Evolutionary conservation across 1,139 yeast genomes (phyloP).

Genomic region (Yamadazyma taylorii): DNA sequence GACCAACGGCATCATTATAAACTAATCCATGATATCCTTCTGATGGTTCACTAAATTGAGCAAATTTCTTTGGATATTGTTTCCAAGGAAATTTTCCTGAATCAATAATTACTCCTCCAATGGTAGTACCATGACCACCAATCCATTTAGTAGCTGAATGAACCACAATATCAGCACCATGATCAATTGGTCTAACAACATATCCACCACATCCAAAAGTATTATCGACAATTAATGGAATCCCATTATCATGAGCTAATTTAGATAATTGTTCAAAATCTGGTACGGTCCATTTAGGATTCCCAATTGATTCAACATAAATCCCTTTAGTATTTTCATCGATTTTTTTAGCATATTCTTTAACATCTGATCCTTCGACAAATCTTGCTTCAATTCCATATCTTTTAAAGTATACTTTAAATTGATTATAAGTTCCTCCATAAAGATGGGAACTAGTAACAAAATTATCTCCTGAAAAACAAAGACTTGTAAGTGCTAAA

Average conservation of each 20-base stretch:
- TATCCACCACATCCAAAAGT: constrained; percentile 98
- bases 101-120: constrained; percentile 89
- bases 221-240: constrained; percentile 93
- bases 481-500: constrained; percentile 78
- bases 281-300: constrained; percentile 91
- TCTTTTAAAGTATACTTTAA: constrained; percentile 87
- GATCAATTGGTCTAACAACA: constrained; percentile 79
- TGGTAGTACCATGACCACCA: constrained; percentile 96
- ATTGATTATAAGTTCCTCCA: constrained; percentile 96
- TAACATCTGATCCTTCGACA: constrained; percentile 73
- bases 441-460: constrained; percentile 85
- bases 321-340: constrained; percentile 88
- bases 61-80: constrained; percentile 81
- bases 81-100: constrained; percentile 93
- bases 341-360: constrained; percentile 67
- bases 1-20: constrained; percentile 79
- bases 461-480: constrained; percentile 87
- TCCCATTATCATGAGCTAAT: constrained; percentile 83
- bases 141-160: constrained; percentile 99
- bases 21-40: constrained; percentile 92
- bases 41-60: constrained; percentile 86
- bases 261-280: constrained; percentile 78
- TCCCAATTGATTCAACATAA: constrained; percentile 88
- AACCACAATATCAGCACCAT: constrained; percentile 81
- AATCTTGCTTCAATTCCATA: constrained; percentile 83